Base-by-base conservation (phyloP, 2,329 filamentous ascomycete genomes). In the Zalaria obscura region DNA sequence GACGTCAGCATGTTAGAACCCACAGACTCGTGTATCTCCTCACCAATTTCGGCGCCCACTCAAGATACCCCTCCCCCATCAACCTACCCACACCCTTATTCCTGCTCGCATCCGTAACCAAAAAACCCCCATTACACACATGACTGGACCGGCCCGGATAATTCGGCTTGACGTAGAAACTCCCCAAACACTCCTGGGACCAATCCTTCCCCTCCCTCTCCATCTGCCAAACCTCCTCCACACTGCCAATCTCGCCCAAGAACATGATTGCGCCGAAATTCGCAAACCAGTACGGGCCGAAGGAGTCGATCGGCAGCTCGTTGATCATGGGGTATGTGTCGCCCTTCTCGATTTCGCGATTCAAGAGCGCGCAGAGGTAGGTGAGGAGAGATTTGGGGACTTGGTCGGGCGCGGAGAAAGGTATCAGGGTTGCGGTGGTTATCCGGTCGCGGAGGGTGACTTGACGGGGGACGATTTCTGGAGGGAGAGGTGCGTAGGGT, bases 161-260 rank as follows among this genome's bases (percentile, higher is more conserved):
- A 62, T 94, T 93, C 38, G 87, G 86, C 65, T 91, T 88, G 69
- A 93, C 83, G 64, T 91, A 93, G 64, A 93, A 93, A 64, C 84
- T 93, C 43, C 87, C 87, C 35, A 94, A 67, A 53, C 86, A 93
- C 53, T 82, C 72, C 55, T 78, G 79, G 49, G 77, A 74, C 86
- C 87, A 93, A 61, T 89, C 83, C 49, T 55, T 57, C 38, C 63
- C 63, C 4, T 56, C 50, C 25, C 57, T 54, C 40, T 65, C 65
- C 65, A 68, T 67, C 10, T 62, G 55, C 35, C 60, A 56, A 28
- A 70, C 52, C 41, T 66, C 76, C 41, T 76, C 71, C 26, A 73
- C 65, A 43, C 70, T 71, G 40, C 76, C 73, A 43, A 89, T 76
- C 52, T 80, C 76, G 43, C 87, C 86, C 35, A 91, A 68, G 25